Evolutionary conservation across 345 rosid species (phyloP), one percentile per base, ranked within the genome.

Genomic region (Citrus glauca): DNA sequence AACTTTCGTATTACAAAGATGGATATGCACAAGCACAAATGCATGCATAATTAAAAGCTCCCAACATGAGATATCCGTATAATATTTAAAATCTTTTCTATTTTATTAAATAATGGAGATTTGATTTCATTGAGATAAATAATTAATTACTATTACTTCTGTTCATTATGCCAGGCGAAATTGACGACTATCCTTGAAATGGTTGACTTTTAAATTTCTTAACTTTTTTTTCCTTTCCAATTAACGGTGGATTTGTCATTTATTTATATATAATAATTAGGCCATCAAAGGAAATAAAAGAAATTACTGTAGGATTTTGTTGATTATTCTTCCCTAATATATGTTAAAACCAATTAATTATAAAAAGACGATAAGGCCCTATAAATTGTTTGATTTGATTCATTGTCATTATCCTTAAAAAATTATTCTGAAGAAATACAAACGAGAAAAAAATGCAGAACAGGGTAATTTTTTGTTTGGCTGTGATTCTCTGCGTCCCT

Each of bases 401-500:
- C 56, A 50, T 16, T 50, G 56, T 17, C 56, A 17, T 50, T 16
- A 50, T 50, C 4, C 22, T 45, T 11, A 1, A 4, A 45, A 45
- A 45, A 11, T 10, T 11, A 45, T 45, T 45, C 50, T 3, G 50
- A 45, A 50, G 56, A 50, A 16, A 50, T 4, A 16, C 4, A 45
- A 13, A 45, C 4, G 7, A 50, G 22, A 22, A 71, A 16, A 77
- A 77, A 60, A 79, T 71, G 82, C 38, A 66, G n/a, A 24, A 25
- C n/a, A 72, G 0, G 9, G 7, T 30, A 19, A 72, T 72, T 35
- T 8, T 79, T 20, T 14, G 7, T 1, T 42, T 45, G 66, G 59
- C 69, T 66, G 13, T 75, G 61, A 9, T 81, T n/a, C 37, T 77
- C 22, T 77, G 13, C 72, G 60, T 40, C 17, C 33, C 73, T 22